These are phyloP conservation scores for Ceratobasidium sp. DNA, from an alignment of 1,284 basidiomycete species.

Conservation along the genomic window DNA sequence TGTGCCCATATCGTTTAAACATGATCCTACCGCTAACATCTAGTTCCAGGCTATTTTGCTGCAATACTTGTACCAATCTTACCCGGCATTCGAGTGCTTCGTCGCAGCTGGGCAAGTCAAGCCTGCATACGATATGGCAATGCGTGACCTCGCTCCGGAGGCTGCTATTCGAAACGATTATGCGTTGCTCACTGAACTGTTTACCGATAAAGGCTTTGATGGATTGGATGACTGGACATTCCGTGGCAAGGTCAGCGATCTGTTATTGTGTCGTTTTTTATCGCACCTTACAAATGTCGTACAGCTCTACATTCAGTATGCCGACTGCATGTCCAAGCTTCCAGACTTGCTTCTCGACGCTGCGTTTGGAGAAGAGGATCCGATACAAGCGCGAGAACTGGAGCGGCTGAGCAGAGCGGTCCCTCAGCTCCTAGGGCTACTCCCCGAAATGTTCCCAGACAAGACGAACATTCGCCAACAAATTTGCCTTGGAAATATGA, in stretches of 20 bases:
- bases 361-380: conserved; percentile 61
- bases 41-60: conserved; percentile 73
- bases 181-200: conserved; percentile 78
- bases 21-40: background rate
- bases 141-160: conserved; percentile 89
- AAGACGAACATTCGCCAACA: conserved; percentile 70
- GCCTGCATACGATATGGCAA: conserved; percentile 84
- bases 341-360: conserved; percentile 65
- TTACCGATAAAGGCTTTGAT: conserved; percentile 74
- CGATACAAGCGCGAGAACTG: conserved; percentile 66
- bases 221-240: conserved; percentile 80
- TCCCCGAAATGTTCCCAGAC: conserved; percentile 76
- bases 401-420: conserved; percentile 71
- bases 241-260: conserved; percentile 76
- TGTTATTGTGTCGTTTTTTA: conserved; percentile 1
- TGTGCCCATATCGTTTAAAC: conserved; percentile 54
- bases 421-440: conserved; percentile 74
- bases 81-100: conserved; percentile 82
- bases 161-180: conserved; percentile 86
- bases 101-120: conserved; percentile 77
- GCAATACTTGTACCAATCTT: conserved; percentile 74
- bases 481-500: conserved; percentile 81
- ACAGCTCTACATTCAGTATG: conserved; percentile 79
- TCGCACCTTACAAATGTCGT: conserved; percentile 31
- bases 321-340: conserved; percentile 71